phyloP scores from a whole-genome alignment of 371 early-diverging fungal species.

The Choanephora cucurbitarum region DNA sequence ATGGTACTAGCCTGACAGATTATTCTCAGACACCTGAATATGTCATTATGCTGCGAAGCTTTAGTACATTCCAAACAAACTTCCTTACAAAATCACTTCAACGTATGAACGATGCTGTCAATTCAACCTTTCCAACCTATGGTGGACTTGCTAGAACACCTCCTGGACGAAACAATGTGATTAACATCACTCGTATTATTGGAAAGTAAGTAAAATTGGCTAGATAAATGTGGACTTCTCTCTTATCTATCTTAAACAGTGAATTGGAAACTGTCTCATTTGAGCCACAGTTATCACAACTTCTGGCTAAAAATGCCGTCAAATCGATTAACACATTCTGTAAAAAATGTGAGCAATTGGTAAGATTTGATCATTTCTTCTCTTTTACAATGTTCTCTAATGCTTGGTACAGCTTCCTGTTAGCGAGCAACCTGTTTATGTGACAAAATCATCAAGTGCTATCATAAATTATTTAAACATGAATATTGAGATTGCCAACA shows the following conservation, averaged over 20 bases:
- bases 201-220: constrained; percentile 62
- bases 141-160: constrained; percentile 32
- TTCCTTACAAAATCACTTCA: constrained; percentile 66
- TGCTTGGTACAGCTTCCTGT: constrained; percentile 14
- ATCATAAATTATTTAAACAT: constrained; percentile 39
- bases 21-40: constrained; percentile 71
- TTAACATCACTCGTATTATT: constrained; percentile 54
- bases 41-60: constrained; percentile 65
- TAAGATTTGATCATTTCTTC: too few relatives aligned
- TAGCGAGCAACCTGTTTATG: constrained; percentile 39
- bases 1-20: constrained; percentile 47
- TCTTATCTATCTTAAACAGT: constrained; percentile 36
- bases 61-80: constrained; percentile 69
- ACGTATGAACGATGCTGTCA: constrained; percentile 64
- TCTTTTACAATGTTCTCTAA: too few relatives aligned
- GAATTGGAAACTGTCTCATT: constrained; percentile 67
- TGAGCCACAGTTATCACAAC: constrained; percentile 52
- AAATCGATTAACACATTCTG: constrained; percentile 60
- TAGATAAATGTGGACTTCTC: neutral
- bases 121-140: constrained; percentile 54
- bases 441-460: constrained; percentile 38
- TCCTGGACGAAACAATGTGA: constrained; percentile 53
- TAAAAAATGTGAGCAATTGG: constrained; percentile 57
- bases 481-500: constrained; percentile 63
- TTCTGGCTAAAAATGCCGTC: constrained; percentile 55